These are phyloP conservation scores for Colletotrichum neosansevieriae DNA, from an alignment of 2,329 filamentous ascomycete species.

Conservation along the genomic window DNA sequence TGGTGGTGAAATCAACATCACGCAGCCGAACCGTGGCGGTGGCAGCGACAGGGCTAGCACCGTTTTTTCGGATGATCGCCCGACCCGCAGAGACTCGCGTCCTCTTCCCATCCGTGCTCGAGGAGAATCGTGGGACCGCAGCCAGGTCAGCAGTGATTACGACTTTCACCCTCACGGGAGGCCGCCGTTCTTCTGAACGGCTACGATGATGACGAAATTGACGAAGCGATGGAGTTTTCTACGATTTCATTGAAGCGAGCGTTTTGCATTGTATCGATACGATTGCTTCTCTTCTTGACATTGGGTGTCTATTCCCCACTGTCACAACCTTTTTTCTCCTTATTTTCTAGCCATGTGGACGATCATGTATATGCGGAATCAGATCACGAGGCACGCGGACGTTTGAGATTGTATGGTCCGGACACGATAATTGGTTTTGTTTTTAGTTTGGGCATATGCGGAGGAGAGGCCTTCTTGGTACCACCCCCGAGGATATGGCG, in stretches of 20 bases:
- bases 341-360: constrained; percentile 42
- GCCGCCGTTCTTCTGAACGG: constrained; percentile 37
- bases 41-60: constrained; percentile 66
- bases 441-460: constrained; percentile 31
- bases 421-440: constrained; percentile 28
- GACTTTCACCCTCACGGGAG: constrained; percentile 30
- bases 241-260: constrained; percentile 35
- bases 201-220: constrained; percentile 37
- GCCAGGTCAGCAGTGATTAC: constrained; percentile 41
- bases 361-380: constrained; percentile 31
- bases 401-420: constrained; percentile 18
- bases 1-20: constrained; percentile 71
- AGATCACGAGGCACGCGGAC: not conserved
- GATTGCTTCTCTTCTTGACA: constrained; percentile 43
- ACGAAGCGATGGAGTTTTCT: constrained; percentile 41
- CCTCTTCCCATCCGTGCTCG: constrained; percentile 57
- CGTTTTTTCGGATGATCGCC: constrained; percentile 62
- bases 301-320: constrained; percentile 52
- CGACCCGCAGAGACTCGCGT: constrained; percentile 55
- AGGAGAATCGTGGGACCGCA: constrained; percentile 57
- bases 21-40: constrained; percentile 53
- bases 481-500: constrained; percentile 40
- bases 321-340: constrained; percentile 10
- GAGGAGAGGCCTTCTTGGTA: constrained; percentile 43
- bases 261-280: constrained; percentile 39